Evolutionary conservation across 2,329 filamentous ascomycete species (phyloP).

Genomic region (Tolypocladium cylindrosporum): DNA sequence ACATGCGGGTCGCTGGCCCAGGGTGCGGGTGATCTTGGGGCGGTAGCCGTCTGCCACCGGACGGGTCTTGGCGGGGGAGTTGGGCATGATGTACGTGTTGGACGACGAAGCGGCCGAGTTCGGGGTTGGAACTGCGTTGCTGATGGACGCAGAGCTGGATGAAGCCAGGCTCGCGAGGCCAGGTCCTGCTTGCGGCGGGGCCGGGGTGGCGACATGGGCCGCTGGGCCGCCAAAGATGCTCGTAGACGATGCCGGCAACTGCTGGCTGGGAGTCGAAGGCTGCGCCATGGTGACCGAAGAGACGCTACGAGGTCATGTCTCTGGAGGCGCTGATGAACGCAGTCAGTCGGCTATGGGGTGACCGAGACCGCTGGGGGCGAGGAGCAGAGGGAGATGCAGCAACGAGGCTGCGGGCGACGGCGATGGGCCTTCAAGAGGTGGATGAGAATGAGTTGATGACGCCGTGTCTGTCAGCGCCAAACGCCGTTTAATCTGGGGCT

Average conservation of each 20-base stretch:
- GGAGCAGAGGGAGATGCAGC: not conserved
- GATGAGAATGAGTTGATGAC: not conserved
- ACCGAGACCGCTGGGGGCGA: not conserved
- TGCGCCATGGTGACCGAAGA: slow-evolving; percentile 27
- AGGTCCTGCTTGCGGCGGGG: slow-evolving; percentile 15
- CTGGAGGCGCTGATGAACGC: not conserved
- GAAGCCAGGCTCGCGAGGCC: slow-evolving; percentile 13
- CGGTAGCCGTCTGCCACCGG: slow-evolving; percentile 64
- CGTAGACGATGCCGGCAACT: slow-evolving; percentile 23
- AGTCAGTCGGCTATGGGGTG: not conserved
- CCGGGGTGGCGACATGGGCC: slow-evolving; percentile 13
- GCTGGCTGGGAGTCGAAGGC: slow-evolving; percentile 34
- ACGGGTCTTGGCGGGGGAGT: slow-evolving; percentile 63
- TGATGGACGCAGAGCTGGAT: slow-evolving; percentile 14
- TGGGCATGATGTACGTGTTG: slow-evolving; percentile 86
- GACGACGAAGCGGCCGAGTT: slow-evolving; percentile 30
- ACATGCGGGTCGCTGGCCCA: slow-evolving; percentile 79
- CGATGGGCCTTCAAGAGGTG: not conserved
- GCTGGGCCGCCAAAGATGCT: slow-evolving; percentile 34
- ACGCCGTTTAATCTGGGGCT: not conserved
- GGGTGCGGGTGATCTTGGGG: slow-evolving; percentile 70
- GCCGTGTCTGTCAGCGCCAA: not conserved
- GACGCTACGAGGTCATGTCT: slow-evolving; percentile 1
- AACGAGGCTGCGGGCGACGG: not conserved
- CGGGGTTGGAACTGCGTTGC: slow-evolving; percentile 10